Evolutionary conservation across 2,329 filamentous ascomycete genomes (phyloP), one percentile per base, ranked within the genome.

Genomic region (Colletotrichum sp.): DNA sequence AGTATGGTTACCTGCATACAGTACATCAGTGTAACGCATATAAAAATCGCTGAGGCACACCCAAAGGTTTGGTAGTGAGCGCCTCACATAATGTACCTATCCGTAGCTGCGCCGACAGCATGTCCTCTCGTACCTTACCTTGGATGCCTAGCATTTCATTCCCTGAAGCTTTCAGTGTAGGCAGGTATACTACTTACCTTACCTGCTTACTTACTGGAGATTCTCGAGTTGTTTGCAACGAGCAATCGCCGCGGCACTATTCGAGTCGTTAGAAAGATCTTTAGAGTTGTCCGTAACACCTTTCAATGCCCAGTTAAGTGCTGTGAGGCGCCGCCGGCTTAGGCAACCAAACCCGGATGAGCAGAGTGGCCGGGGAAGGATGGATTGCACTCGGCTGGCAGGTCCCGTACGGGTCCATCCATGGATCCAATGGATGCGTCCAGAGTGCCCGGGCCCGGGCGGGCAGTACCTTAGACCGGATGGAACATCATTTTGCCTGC

Each of bases 401-500:
- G 44, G 44, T 49, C 18, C 36, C 16, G 36, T 18, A 9, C 18
- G 39, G 39, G 39, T 57, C 52, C 21, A 57, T 57, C 24, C 52
- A 57, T 28, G 10, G 57, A 32, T 18, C 24, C 24, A 36, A 16
- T 36, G 34, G 34, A 36, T 36, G 34, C 34, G 34, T 36, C 34
- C 34, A 36, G 34, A 34, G 32, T 34, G 32, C 32, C 32, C 32
- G 13, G 32, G 28, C 28, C 28, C 28, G 28, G 28, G 28, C 28
- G 28, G 28, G 28, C 28, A 30, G 32, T 36, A 36, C 34, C 52
- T 18, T 28, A 57, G 55, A 28, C 55, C 18, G 18, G 28, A 34
- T 67, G 73, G 73, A 76, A 76, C 26, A 76, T 76, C 57, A 18
- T 72, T 76, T 59, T 26, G 39, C 73, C 73, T 59, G 39, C 57